These are phyloP conservation scores for Phyllosticta capitalensis DNA, from an alignment of 2,329 filamentous ascomycete species.

Conservation along the genomic window DNA sequence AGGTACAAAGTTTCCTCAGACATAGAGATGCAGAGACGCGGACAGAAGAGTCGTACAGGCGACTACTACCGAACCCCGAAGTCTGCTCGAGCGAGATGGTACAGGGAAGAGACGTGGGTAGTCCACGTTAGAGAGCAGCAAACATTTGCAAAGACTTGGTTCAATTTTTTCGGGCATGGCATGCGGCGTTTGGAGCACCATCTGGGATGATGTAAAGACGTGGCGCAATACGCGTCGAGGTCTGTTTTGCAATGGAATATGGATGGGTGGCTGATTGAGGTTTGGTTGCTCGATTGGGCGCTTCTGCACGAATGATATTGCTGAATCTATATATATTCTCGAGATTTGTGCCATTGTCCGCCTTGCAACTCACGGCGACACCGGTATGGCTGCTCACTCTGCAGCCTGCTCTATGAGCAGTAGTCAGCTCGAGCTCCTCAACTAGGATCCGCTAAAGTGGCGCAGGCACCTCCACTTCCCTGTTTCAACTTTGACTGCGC, in stretches of 20 bases:
- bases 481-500: conserved; percentile 8
- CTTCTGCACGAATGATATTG: background rate
- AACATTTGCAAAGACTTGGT: background rate
- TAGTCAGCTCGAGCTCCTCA: background rate
- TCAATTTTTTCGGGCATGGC: background rate
- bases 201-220: background rate
- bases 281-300: background rate
- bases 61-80: conserved; percentile 37
- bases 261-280: background rate
- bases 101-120: background rate
- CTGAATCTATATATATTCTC: background rate
- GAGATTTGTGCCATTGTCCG: background rate
- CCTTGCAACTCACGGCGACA: background rate
- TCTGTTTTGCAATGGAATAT: background rate
- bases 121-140: background rate
- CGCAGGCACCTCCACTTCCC: background rate
- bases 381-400: too few species aligned
- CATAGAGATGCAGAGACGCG: conserved; percentile 32
- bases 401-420: too few species aligned
- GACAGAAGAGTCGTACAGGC: conserved; percentile 37
- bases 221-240: background rate
- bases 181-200: background rate
- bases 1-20: conserved; percentile 69
- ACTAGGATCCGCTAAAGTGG: background rate
- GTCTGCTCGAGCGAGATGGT: conserved; percentile 36